Conservation (phyloP, 768 basidiomycete species). For the Mycena amicta region DNA sequence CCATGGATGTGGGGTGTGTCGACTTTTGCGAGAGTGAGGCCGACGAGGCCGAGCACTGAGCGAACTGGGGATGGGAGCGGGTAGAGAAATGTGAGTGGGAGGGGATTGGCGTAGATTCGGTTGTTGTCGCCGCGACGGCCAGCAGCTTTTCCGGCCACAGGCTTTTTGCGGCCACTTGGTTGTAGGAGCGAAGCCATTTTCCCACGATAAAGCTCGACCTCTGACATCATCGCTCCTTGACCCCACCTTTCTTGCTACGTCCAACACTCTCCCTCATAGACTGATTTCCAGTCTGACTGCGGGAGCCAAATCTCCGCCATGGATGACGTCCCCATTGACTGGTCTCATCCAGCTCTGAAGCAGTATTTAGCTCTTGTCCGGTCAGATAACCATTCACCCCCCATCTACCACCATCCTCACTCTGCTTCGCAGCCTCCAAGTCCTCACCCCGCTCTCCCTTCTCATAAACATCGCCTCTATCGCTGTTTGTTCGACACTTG, state of each 20-base stretch:
- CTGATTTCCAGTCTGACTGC: not conserved
- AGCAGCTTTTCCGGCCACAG: slow-evolving; percentile 47
- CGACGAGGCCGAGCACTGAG: slow-evolving; percentile 55
- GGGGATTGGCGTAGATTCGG: slow-evolving; percentile 66
- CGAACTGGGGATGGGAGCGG: slow-evolving; percentile 44
- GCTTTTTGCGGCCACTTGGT: slow-evolving; percentile 41
- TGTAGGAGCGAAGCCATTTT: slow-evolving; percentile 26
- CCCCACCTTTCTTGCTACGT: no score
- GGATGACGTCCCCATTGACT: slow-evolving; percentile 55
- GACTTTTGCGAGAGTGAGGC: slow-evolving; percentile 58
- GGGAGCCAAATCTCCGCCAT: no score
- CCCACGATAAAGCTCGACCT: not conserved
- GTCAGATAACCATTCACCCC: no score
- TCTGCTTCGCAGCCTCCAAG: slow-evolving; percentile 83
- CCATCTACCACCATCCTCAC: no score
- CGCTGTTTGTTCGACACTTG: slow-evolving; percentile 66
- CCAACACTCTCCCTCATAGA: no score
- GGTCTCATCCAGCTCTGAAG: slow-evolving; percentile 59
- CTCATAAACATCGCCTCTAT: slow-evolving; percentile 77
- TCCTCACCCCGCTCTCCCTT: slow-evolving; percentile 82
- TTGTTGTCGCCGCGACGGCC: slow-evolving; percentile 65
- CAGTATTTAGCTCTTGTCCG: slow-evolving; percentile 70
- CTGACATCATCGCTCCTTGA: slow-evolving; percentile 5
- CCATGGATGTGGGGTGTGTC: slow-evolving; percentile 78
- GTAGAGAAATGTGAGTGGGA: slow-evolving; percentile 60